These are phyloP conservation scores for Salix udensis DNA, from an alignment of 345 rosid genomes.

Conservation along the genomic window DNA sequence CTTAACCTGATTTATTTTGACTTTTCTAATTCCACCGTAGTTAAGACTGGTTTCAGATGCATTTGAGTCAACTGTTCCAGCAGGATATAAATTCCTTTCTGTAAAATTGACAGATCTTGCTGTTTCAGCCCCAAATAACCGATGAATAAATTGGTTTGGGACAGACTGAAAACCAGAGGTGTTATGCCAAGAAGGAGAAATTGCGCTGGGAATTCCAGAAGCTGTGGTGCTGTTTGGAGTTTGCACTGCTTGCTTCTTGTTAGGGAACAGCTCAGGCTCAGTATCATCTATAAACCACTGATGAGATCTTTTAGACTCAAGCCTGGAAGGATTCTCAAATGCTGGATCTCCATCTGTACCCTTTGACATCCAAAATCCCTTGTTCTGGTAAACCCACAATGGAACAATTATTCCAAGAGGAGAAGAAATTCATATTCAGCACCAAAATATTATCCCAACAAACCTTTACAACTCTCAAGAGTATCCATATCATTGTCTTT, in stretches of 20 bases:
- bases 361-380: slow-evolving; percentile 63
- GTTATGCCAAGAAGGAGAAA: slow-evolving; percentile 58
- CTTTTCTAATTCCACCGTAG: slow-evolving; percentile 58
- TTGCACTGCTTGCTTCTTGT: slow-evolving; percentile 70
- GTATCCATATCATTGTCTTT: not conserved
- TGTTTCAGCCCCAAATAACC: slow-evolving; percentile 62
- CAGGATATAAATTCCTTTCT: slow-evolving; percentile 44
- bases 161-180: slow-evolving; percentile 53
- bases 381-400: slow-evolving; percentile 51
- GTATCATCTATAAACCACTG: slow-evolving; percentile 64
- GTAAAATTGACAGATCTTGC: slow-evolving; percentile 48
- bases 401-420: not conserved
- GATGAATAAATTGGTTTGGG: slow-evolving; percentile 57
- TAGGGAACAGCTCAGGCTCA: slow-evolving; percentile 63
- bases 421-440: not conserved
- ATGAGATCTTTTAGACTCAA: slow-evolving; percentile 64
- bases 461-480: not conserved
- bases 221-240: slow-evolving; percentile 32
- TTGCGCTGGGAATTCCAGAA: slow-evolving; percentile 35
- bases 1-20: slow-evolving; percentile 60
- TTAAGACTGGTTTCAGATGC: slow-evolving; percentile 50
- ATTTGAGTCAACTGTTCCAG: slow-evolving; percentile 36
- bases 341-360: slow-evolving; percentile 48
- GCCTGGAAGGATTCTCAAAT: slow-evolving; percentile 50
- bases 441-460: not conserved